These are phyloP conservation scores for Aureobasidium lini DNA, from an alignment of 2,329 filamentous ascomycete species.

Conservation along the genomic window DNA sequence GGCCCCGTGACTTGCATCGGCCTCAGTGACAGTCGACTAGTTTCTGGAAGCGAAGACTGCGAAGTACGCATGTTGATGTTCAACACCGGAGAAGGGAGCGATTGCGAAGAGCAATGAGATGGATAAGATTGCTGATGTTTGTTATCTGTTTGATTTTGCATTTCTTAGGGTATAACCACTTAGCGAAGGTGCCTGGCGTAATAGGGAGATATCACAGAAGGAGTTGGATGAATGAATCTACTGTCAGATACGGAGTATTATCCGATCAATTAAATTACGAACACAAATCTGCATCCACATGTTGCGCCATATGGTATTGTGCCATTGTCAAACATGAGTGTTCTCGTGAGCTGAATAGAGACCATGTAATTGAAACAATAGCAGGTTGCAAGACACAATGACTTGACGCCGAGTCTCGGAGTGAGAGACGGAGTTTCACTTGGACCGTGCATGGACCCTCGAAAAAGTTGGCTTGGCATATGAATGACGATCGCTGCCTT, in stretches of 20 bases:
- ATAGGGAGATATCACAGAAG: not conserved
- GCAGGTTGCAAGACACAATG: not conserved
- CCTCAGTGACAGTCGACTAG: slow-evolving; percentile 80
- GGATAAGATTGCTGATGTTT: not conserved
- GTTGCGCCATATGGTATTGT: not conserved
- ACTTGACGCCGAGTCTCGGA: not conserved
- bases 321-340: not conserved
- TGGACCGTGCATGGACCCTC: not conserved
- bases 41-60: slow-evolving; percentile 87
- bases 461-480: not conserved
- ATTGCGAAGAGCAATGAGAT: not conserved
- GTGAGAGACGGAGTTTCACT: not conserved
- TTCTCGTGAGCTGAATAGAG: not conserved
- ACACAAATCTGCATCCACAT: no score
- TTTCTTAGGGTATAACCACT: not conserved
- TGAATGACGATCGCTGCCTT: slow-evolving; percentile 4
- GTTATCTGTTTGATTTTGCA: not conserved
- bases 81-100: slow-evolving; percentile 9
- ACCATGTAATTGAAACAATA: not conserved
- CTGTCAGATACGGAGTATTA: no score
- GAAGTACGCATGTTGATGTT: slow-evolving; percentile 62
- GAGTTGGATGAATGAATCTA: not conserved
- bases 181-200: slow-evolving; percentile 14
- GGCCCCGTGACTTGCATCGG: slow-evolving; percentile 91
- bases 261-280: no score